These are phyloP conservation scores for Populus euphratica DNA, from an alignment of 345 rosid genomes.

Conservation along the genomic window DNA sequence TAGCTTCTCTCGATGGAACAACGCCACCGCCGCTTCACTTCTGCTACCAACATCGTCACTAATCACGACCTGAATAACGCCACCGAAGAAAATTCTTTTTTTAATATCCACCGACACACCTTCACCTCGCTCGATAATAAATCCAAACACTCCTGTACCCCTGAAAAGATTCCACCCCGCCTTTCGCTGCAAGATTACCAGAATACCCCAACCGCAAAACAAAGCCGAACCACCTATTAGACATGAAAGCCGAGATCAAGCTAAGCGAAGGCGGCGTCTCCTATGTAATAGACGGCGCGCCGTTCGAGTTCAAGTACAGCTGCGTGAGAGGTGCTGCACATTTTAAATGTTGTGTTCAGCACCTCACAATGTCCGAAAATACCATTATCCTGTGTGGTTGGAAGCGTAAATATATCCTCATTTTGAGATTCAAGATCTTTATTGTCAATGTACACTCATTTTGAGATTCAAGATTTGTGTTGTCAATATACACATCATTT, in stretches of 20 bases:
- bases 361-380: too few relatives aligned
- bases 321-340: constrained; percentile 35
- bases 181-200: constrained; percentile 30
- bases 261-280: constrained; percentile 66
- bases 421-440: too few relatives aligned
- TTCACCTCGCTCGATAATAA: constrained; percentile 63
- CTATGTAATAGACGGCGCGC: constrained; percentile 77
- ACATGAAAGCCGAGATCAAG: constrained; percentile 17
- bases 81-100: constrained; percentile 12
- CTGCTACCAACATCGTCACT: constrained; percentile 45
- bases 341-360: too few relatives aligned
- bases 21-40: constrained; percentile 61
- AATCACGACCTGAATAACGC: constrained; percentile 17
- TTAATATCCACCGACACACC: constrained; percentile 68
- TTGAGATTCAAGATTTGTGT: too few relatives aligned
- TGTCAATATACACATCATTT: too few relatives aligned
- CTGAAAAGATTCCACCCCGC: constrained; percentile 35
- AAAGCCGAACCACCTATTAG: background rate
- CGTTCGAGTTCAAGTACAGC: constrained; percentile 92
- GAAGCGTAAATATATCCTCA: too few relatives aligned
- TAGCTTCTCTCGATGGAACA: constrained; percentile 75
- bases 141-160: constrained; percentile 72
- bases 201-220: constrained; percentile 9
- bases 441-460: too few relatives aligned
- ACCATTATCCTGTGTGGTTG: too few relatives aligned